Evolutionary conservation across 108 stramenopile species (phyloP), one percentile per base, ranked within the genome.

Genomic region (Thalassiosira profunda): DNA sequence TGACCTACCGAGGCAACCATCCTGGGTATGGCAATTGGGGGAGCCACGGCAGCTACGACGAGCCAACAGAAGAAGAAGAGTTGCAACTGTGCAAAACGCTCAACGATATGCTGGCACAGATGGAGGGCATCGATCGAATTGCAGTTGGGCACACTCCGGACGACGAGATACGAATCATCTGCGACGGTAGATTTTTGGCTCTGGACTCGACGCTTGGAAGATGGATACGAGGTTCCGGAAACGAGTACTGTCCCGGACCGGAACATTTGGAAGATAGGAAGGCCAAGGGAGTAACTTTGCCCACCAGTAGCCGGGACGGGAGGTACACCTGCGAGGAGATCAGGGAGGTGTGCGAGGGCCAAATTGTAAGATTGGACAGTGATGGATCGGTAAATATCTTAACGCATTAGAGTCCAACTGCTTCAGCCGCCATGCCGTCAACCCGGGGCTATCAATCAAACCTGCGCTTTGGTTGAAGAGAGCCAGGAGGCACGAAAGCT

Each of bases 1-100:
- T 87, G 34, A 83, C 81, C 5, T 84, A 82, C 63, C 67, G 86
- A 23, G 86, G 86, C 10, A 87, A 87, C 42, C 86, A 87, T 68
- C 72, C 81, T 12, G 76, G 80, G 5, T 81, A 78, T 29, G 43
- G 37, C 14, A 70, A 65, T 4, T 77, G 76, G 76, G 76, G 64
- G 35, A 70, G 55, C 30, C 63, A 70, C 34, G 76, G 62, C 0
- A 54, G 53, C 8, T 29, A 49, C 44, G 76, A 77, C 10, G 68
- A 69, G 9, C n/a, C n/a, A n/a, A n/a, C n/a, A n/a, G 44, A 65
- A 48, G 47, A 63, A 4, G 11, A 47, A 5, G 74, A 79, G 17
- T 57, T 49, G 23, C 46, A 36, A 11, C 65, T 82, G 18, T 63
- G 67, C 33, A 10, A 33, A 2, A 40, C 55, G 2, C 36, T 85